These are phyloP conservation scores for Mucor racemosus DNA, from an alignment of 371 early-diverging fungal genomes.

Conservation along the genomic window DNA sequence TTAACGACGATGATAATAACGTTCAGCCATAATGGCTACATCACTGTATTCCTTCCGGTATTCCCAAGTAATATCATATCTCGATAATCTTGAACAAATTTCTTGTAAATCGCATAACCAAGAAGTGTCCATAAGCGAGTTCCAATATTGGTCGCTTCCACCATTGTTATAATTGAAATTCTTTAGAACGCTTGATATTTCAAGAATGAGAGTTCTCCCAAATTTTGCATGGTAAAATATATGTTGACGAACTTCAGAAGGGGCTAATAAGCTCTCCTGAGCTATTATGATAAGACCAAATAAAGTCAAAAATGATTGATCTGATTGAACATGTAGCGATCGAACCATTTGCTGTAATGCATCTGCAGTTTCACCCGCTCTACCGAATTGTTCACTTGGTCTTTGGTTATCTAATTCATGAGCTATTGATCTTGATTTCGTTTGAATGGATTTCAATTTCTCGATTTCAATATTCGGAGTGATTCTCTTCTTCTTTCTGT, in stretches of 20 bases:
- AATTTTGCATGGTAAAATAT: conserved; percentile 43
- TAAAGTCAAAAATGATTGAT: conserved; percentile 23
- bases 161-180: conserved; percentile 24
- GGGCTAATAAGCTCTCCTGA: conserved; percentile 35
- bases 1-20: conserved; percentile 20
- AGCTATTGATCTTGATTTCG: conserved; percentile 25
- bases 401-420: conserved; percentile 35
- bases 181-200: conserved; percentile 40
- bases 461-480: conserved; percentile 5
- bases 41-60: conserved; percentile 46
- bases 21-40: conserved; percentile 37
- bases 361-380: conserved; percentile 31
- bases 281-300: conserved; percentile 36
- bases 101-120: conserved; percentile 36
- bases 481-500: conserved; percentile 5
- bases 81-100: conserved; percentile 30
- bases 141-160: background rate
- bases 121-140: background rate
- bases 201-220: conserved; percentile 42
- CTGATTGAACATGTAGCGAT: conserved; percentile 16
- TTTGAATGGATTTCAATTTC: conserved; percentile 23
- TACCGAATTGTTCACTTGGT: conserved; percentile 42
- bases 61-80: conserved; percentile 49
- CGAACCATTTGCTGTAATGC: conserved; percentile 27
- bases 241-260: conserved; percentile 47